phyloP scores from a whole-genome alignment of 257 asterid genomes.

The Ocimum tenuiflorum region DNA sequence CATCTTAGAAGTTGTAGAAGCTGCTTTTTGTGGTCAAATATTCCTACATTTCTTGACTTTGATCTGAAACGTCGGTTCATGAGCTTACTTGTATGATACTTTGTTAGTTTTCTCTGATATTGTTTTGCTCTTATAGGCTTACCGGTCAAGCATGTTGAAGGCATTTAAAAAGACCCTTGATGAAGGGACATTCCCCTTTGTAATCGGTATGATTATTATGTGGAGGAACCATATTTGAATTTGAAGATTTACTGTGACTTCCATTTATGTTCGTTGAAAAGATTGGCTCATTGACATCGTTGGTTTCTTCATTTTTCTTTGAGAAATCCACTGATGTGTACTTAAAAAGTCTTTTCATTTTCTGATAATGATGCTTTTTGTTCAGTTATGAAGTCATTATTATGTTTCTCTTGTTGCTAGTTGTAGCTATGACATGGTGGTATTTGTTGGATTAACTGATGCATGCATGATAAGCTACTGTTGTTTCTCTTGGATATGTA shows the following conservation, averaged over 20 bases:
- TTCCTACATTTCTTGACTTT: neutral
- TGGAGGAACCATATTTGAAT: conserved; percentile 18
- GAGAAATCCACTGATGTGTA: conserved; percentile 22
- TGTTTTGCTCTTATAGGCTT: conserved; percentile 54
- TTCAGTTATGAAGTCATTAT: conserved; percentile 15
- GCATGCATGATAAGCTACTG: conserved; percentile 14
- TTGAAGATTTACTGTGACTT: conserved; percentile 11
- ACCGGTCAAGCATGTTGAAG: conserved; percentile 97
- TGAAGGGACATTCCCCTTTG: conserved; percentile 89
- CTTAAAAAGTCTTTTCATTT: conserved; percentile 3
- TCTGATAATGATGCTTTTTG: conserved; percentile 10
- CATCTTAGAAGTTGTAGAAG: neutral
- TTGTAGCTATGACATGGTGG: conserved; percentile 22
- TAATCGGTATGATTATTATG: conserved; percentile 68
- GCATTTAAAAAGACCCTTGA: conserved; percentile 96
- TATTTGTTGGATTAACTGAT: conserved; percentile 21
- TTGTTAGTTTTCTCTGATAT: conserved; percentile 17
- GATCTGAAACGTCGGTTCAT: neutral
- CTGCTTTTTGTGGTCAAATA: neutral
- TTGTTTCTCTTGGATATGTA: conserved; percentile 18
- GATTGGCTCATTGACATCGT: conserved; percentile 8
- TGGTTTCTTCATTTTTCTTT: conserved; percentile 20
- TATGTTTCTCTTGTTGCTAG: conserved; percentile 20
- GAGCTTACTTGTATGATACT: conserved; percentile 8
- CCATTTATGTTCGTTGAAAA: conserved; percentile 16